Evolutionary conservation across 257 asterid species (phyloP), one percentile per base, ranked within the genome.

Genomic region (Lantana camara): DNA sequence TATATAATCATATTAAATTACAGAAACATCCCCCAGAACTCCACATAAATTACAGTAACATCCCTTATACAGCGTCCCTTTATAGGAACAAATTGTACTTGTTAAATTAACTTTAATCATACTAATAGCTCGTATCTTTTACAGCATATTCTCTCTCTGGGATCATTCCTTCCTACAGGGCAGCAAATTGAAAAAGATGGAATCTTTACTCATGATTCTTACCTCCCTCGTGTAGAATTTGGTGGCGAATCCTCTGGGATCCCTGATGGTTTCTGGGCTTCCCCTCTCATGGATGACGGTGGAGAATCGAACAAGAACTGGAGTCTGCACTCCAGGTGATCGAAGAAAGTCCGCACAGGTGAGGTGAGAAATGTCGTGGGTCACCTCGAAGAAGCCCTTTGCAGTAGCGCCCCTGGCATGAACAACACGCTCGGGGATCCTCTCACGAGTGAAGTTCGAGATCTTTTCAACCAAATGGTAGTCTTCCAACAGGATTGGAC

Each of bases 401-500:
- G 92, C 92, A 57, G 85, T 85, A 23, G 89, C 92, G 46, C 92
- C 92, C 56, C 92, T 68, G 20, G 92, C 92, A 53, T 85, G 92
- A 27, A 85, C 92, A 3, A 85, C 89, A 58, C 92, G 89, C 37
- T 85, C 94, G 1, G 94, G 94, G 64, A 85, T 85, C 20, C 94
- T 68, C 73, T 85, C 94, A 4, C 94, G 85, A 41, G 75, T 83
- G 59, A 85, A 85, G 24, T 76, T 85, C 32, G 90, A 85, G 6
- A 85, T 70, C 70, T 85, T 85, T 74, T 85, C 94, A 67, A 85
- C 50, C 81, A 83, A 63, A 62, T 83, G 94, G 62, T 85, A 85
- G 72, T 85, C 94, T 67, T 85, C 94, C 0, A 85, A 86, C 37
- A 85, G 87, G 55, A 85, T 69, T 20, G 94, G 94, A 15, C 90